phyloP scores from a whole-genome alignment of 2,329 filamentous ascomycete genomes.

The Ceratocystis smalleyi region DNA sequence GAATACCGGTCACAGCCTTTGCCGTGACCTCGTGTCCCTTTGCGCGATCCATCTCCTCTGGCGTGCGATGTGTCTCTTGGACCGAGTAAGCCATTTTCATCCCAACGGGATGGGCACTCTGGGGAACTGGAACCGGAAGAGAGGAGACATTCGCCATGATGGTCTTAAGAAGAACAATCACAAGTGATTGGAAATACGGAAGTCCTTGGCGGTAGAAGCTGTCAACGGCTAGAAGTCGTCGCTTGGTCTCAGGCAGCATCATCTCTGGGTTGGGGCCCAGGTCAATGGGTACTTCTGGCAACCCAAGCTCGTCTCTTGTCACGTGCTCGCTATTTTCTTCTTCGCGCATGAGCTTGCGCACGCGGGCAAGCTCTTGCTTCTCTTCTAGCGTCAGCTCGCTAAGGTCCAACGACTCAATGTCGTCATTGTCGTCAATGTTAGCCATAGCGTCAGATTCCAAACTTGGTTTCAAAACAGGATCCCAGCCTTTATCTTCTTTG shows the following conservation, averaged over 20 bases:
- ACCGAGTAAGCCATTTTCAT: constrained; percentile 26
- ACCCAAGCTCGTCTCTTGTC: constrained; percentile 23
- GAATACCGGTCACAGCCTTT: constrained; percentile 79
- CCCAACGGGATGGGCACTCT: constrained; percentile 17
- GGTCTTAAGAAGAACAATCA: constrained; percentile 82
- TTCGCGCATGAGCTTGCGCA: constrained; percentile 27
- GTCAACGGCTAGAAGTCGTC: constrained; percentile 59
- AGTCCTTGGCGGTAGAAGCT: constrained; percentile 71
- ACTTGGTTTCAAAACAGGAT: constrained; percentile 31
- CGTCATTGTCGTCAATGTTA: constrained; percentile 26
- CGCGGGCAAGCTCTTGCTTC: constrained; percentile 29
- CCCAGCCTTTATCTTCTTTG: constrained; percentile 84
- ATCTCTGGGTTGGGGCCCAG: constrained; percentile 34
- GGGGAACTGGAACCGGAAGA: constrained; percentile 26
- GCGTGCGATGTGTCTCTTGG: constrained; percentile 21
- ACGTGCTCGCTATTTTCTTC: constrained; percentile 18
- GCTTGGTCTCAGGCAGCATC: constrained; percentile 40
- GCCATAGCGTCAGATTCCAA: background rate
- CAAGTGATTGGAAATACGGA: constrained; percentile 77
- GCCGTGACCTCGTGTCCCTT: constrained; percentile 73
- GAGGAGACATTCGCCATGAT: constrained; percentile 77
- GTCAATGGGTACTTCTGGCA: constrained; percentile 20
- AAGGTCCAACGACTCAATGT: constrained; percentile 34
- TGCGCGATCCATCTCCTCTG: constrained; percentile 68
- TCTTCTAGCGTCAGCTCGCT: constrained; percentile 30